phyloP scores from a whole-genome alignment of 2,329 filamentous ascomycete species.

The Phaeophleospora eucalypticola region DNA sequence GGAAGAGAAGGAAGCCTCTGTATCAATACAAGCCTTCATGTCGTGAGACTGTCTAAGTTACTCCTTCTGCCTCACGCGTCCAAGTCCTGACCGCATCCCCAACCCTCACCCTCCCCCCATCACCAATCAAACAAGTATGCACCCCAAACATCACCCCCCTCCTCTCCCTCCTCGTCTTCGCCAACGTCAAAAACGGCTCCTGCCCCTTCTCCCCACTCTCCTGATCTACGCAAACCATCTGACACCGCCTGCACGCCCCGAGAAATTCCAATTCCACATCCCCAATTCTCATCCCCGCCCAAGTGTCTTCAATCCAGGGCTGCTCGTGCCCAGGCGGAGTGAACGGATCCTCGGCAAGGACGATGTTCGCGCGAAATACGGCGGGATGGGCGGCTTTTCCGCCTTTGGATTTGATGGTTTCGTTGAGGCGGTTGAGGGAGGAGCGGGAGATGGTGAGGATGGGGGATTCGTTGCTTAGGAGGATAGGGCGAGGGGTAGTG shows the following conservation, averaged over 20 bases:
- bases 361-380: conserved; percentile 85
- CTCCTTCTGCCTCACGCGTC: too few relatives aligned
- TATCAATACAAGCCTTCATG: too few relatives aligned
- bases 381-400: conserved; percentile 64
- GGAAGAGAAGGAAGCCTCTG: too few relatives aligned
- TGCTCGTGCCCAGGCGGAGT: conserved; percentile 44
- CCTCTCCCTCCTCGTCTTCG: conserved; percentile 77
- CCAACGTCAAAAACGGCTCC: conserved; percentile 83
- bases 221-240: conserved; percentile 96
- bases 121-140: conserved; percentile 50
- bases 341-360: conserved; percentile 55
- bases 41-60: too few relatives aligned
- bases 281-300: conserved; percentile 62
- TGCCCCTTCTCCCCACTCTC: conserved; percentile 69
- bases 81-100: conserved; percentile 19
- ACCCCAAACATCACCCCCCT: conserved; percentile 88
- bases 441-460: conserved; percentile 79
- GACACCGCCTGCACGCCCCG: conserved; percentile 81
- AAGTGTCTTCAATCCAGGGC: conserved; percentile 76
- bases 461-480: conserved; percentile 89
- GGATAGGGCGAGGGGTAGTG: conserved; percentile 54
- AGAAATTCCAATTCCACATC: conserved; percentile 64
- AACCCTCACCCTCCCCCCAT: conserved; percentile 10
- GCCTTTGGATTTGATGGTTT: conserved; percentile 59
- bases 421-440: conserved; percentile 75